Conservation (phyloP, 805 yeast genomes). For the Ogataea corticis region DNA sequence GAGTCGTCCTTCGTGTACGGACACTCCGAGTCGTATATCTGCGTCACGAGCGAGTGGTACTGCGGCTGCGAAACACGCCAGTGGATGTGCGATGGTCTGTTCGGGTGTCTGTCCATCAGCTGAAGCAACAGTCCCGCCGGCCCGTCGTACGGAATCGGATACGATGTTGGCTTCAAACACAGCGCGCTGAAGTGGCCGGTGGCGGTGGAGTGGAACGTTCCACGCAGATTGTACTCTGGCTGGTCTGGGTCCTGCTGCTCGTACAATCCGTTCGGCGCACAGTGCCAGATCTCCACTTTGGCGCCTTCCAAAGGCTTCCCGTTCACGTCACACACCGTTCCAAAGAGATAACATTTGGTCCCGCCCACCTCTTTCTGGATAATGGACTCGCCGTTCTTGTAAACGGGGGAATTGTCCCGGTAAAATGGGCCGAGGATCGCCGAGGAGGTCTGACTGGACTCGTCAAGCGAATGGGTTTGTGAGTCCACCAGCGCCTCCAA, state of each 20-base stretch:
- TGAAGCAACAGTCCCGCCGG: conserved; percentile 38
- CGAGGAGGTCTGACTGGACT: conserved; percentile 29
- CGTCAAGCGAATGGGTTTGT: conserved; percentile 28
- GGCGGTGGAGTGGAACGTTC: conserved; percentile 31
- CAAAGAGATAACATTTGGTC: conserved; percentile 29
- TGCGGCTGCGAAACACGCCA: conserved; percentile 30
- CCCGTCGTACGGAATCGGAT: conserved; percentile 42
- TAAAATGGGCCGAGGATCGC: conserved; percentile 40
- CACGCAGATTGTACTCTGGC: conserved; percentile 37
- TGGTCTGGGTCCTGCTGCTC: conserved; percentile 40
- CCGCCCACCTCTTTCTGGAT: conserved; percentile 37
- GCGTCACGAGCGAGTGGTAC: conserved; percentile 35
- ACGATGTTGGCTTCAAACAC: conserved; percentile 37
- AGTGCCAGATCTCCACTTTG: conserved; percentile 38
- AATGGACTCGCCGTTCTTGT: conserved; percentile 34
- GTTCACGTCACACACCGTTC: conserved; percentile 29
- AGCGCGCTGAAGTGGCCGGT: conserved; percentile 31
- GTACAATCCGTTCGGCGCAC: conserved; percentile 39
- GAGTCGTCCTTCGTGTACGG: conserved; percentile 35
- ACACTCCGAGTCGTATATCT: conserved; percentile 33
- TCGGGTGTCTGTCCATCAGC: conserved; percentile 38
- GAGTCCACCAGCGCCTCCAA: conserved; percentile 37
- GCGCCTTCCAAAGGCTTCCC: conserved; percentile 35
- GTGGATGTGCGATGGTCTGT: conserved; percentile 38
- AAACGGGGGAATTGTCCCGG: conserved; percentile 33